phyloP scores from a whole-genome alignment of 2,329 filamentous ascomycete species.

The Thielaviopsis cerberus region DNA sequence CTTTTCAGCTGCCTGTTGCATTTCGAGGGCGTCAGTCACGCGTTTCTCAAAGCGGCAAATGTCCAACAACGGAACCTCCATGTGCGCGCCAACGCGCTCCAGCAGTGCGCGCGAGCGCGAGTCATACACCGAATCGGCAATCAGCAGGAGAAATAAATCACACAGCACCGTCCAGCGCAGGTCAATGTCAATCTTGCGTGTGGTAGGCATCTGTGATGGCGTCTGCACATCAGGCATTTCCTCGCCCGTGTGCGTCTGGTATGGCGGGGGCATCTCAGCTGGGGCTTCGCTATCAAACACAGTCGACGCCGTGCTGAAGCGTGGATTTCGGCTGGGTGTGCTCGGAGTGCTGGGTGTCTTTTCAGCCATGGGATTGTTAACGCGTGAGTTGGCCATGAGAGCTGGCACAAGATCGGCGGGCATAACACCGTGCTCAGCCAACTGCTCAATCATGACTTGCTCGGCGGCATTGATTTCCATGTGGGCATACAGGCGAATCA shows the following conservation, averaged over 20 bases:
- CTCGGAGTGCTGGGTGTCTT: conserved; percentile 8
- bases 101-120: conserved; percentile 68
- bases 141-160: conserved; percentile 85
- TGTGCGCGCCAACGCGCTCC: conserved; percentile 61
- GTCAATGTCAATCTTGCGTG: conserved; percentile 81
- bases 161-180: conserved; percentile 93
- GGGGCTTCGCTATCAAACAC: conserved; percentile 23
- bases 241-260: conserved; percentile 44
- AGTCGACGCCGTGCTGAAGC: conserved; percentile 13
- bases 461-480: conserved; percentile 90
- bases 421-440: conserved; percentile 78
- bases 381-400: conserved; percentile 77
- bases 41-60: conserved; percentile 95
- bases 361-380: conserved; percentile 76
- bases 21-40: conserved; percentile 88
- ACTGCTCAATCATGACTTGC: conserved; percentile 96
- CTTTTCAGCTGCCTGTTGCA: conserved; percentile 85
- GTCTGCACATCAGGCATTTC: conserved; percentile 64
- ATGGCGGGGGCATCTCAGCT: conserved; percentile 37
- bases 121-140: conserved; percentile 90
- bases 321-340: conserved; percentile 6
- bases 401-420: conserved; percentile 67
- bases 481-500: conserved; percentile 81
- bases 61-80: conserved; percentile 76
- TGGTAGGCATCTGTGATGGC: conserved; percentile 64